Base-by-base conservation (phyloP, 2,329 filamentous ascomycete genomes). In the Fusarium albosuccineum region DNA sequence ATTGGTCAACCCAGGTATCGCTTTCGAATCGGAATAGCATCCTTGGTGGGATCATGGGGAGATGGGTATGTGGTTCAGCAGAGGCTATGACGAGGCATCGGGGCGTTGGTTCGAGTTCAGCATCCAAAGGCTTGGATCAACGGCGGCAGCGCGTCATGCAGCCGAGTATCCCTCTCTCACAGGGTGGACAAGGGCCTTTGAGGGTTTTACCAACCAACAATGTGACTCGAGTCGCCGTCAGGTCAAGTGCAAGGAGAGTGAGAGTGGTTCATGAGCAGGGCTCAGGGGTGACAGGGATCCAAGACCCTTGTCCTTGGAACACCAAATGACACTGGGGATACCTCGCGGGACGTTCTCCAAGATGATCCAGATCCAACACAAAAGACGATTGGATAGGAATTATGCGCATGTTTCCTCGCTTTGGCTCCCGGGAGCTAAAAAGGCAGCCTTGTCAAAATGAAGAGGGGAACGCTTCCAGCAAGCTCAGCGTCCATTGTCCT, bases 281-380 rank as follows among this genome's bases (percentile, higher is more conserved):
- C 14, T 46, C 13, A 7, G 14, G 45, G 17, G 54, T 34, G 60
- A 40, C 60, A 68, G 51, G 60, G 59, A 42, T 58, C 46, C 46
- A 46, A 60, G 42, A 61, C 40, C 64, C 65, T 55, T 67, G 65
- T 48, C 52, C 48, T 9, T 44, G 48, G 34, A 65, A 62, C 45
- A 62, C 58, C 46, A 66, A 51, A 62, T 54, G 52, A 54, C 65
- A 67, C 56, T 46, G 49, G 51, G 57, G 41, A 40, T 62, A 49
- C 59, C 42, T 57, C 51, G 57, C 40, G 40, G 17, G 34, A 46
- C 42, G 26, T 67, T 51, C 50, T 53, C 51, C 39, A 34, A 67
- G 64, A 67, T 44, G 46, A 26, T 59, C 54, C 56, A 60, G 64
- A 44, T 40, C 34, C 42, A 64, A 22, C 26, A 22, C 26, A 22